These are phyloP conservation scores for Rickenella mellea DNA, from an alignment of 768 basidiomycete species.

Conservation along the genomic window DNA sequence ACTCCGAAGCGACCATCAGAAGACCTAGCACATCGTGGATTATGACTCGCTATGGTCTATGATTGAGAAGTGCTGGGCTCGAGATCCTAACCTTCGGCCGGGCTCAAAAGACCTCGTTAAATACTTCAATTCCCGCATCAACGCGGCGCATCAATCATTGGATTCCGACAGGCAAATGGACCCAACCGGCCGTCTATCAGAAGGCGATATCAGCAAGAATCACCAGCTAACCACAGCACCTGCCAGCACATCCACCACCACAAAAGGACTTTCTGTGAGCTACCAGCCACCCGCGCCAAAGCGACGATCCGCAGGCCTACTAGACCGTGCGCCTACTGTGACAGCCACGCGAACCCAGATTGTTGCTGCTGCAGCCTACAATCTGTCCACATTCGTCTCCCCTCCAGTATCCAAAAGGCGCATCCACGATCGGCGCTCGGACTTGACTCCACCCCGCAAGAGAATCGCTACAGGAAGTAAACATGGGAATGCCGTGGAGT, in stretches of 20 bases:
- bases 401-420: constrained; percentile 77
- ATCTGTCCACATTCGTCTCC: constrained; percentile 56
- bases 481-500: constrained; percentile 36
- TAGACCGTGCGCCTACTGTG: constrained; percentile 77
- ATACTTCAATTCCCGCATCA: too few species aligned
- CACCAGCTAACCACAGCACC: too few species aligned
- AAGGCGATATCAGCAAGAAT: too few species aligned
- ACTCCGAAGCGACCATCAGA: too few species aligned
- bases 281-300: constrained; percentile 68
- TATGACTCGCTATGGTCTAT: too few species aligned
- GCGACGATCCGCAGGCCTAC: constrained; percentile 77
- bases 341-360: constrained; percentile 77
- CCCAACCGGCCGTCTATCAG: too few species aligned
- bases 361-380: constrained; percentile 39
- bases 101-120: too few species aligned
- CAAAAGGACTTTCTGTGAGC: constrained; percentile 63
- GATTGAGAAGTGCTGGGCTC: too few species aligned
- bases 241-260: constrained; percentile 33
- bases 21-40: too few species aligned
- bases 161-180: too few species aligned
- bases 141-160: too few species aligned
- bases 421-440: constrained; percentile 64
- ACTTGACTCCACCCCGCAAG: constrained; percentile 57
- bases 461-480: constrained; percentile 38
- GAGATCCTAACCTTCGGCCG: too few species aligned